A percentile compares a stretch with the other conserved stretches of the same genome.
phyloP scores from a whole-genome alignment of 2,329 filamentous ascomycete genomes.

The Cercospora canescens region DNA sequence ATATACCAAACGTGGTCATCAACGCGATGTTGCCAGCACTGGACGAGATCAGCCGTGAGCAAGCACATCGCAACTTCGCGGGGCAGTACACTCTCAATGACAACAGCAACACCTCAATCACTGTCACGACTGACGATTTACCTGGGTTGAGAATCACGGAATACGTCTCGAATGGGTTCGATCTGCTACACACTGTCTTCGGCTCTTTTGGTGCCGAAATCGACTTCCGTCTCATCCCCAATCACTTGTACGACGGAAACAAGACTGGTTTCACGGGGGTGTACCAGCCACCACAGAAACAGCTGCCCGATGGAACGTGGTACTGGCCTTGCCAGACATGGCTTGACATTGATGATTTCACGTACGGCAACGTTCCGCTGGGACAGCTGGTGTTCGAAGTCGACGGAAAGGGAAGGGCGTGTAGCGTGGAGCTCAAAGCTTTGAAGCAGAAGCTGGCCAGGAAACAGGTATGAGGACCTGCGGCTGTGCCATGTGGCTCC shows the following conservation, averaged over 20 bases:
- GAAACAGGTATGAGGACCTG: slow-evolving; percentile 10
- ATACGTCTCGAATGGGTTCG: slow-evolving; percentile 37
- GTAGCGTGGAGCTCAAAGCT: slow-evolving; percentile 17
- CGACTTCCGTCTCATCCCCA: slow-evolving; percentile 30
- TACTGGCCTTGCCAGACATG: slow-evolving; percentile 20
- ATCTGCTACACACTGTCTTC: slow-evolving; percentile 31
- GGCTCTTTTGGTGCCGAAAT: slow-evolving; percentile 11
- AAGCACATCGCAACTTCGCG: slow-evolving; percentile 31
- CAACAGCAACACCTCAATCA: slow-evolving; percentile 27
- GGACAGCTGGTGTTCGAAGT: slow-evolving; percentile 28
- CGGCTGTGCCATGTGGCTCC: not conserved
- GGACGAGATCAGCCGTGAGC: slow-evolving; percentile 31
- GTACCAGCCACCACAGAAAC: slow-evolving; percentile 17
- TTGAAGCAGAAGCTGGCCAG: slow-evolving; percentile 18
- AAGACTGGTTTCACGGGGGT: slow-evolving; percentile 20
- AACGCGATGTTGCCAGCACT: slow-evolving; percentile 28
- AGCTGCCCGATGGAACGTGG: slow-evolving; percentile 17
- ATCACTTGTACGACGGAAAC: slow-evolving; percentile 25
- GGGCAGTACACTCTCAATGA: slow-evolving; percentile 27
- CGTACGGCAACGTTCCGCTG: slow-evolving; percentile 22
- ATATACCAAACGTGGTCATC: slow-evolving; percentile 24
- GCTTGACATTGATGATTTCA: slow-evolving; percentile 26
- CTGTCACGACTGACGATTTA: slow-evolving; percentile 26
- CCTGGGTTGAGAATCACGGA: slow-evolving; percentile 34
- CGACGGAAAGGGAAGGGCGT: slow-evolving; percentile 20